Percentiles rank a stretch among this genome's conserved stretches.
phyloP scores from a whole-genome alignment of 176 grass and related monocot genomes.

The Triticum urartu region DNA sequence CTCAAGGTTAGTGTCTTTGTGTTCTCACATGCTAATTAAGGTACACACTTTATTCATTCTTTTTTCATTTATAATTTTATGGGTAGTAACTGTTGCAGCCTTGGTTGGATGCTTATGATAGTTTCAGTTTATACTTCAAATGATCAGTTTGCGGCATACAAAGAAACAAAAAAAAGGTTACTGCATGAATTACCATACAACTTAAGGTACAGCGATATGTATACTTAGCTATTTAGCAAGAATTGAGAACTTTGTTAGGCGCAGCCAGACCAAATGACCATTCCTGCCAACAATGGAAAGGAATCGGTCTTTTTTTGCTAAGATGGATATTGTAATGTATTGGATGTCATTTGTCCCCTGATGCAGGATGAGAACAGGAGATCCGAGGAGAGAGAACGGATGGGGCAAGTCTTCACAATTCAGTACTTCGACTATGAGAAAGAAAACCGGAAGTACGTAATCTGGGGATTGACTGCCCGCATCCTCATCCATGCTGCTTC shows the following conservation, averaged over 20 bases:
- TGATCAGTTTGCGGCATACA: neutral
- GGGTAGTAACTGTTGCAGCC: neutral
- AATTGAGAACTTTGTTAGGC: neutral
- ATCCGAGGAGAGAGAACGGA: slow-evolving; percentile 61
- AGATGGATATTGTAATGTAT: neutral
- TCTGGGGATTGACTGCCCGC: slow-evolving; percentile 70
- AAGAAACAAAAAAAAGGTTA: neutral
- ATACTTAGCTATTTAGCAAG: neutral
- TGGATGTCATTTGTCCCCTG: neutral
- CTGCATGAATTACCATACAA: neutral
- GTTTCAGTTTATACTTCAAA: neutral
- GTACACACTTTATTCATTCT: neutral
- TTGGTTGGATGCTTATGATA: neutral
- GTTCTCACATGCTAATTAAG: slow-evolving; percentile 10
- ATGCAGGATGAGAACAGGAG: slow-evolving; percentile 57
- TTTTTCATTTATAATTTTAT: neutral
- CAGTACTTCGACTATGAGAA: slow-evolving; percentile 56
- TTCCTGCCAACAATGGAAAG: neutral
- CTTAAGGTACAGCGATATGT: neutral
- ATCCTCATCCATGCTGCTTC: slow-evolving; percentile 75
- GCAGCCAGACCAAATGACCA: neutral
- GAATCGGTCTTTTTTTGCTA: neutral
- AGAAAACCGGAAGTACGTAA: slow-evolving; percentile 45
- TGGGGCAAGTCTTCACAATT: slow-evolving; percentile 57
- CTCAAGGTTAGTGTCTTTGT: slow-evolving; percentile 52